Conservation (phyloP, 805 yeast genomes). For the Wickerhamiella sorbophila region DNA sequence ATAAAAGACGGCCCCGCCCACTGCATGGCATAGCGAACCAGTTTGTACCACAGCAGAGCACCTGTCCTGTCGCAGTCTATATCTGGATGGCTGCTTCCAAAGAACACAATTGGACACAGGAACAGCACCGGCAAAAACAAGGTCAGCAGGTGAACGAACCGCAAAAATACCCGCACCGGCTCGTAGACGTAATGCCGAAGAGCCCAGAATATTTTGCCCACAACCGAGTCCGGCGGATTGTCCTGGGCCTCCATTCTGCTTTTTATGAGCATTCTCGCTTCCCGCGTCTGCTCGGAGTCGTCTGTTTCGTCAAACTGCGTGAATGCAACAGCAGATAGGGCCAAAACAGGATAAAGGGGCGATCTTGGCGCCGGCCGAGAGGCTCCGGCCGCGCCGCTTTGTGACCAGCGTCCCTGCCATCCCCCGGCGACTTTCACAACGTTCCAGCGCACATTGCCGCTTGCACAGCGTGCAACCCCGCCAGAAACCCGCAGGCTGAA, state of each 20-base stretch:
- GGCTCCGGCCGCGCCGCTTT: too few relatives aligned
- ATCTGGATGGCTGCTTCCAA: conserved; percentile 31
- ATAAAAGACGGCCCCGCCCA: conserved; percentile 77
- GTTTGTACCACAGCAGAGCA: conserved; percentile 52
- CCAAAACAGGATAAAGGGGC: too few relatives aligned
- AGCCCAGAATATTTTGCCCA: conserved; percentile 5
- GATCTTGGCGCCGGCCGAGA: too few relatives aligned
- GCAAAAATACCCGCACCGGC: conserved; percentile 49
- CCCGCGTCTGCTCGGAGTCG: conserved; percentile 1
- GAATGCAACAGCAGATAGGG: conserved; percentile 1
- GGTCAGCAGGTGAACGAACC: conserved; percentile 54
- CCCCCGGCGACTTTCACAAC: too few relatives aligned
- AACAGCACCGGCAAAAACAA: conserved; percentile 59
- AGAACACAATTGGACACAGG: conserved; percentile 41
- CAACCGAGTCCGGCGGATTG: not conserved
- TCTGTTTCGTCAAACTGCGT: conserved; percentile 2
- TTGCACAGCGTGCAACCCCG: too few relatives aligned
- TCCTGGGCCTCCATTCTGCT: not conserved
- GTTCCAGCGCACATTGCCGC: too few relatives aligned
- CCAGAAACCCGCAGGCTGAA: not conserved
- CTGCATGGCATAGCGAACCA: conserved; percentile 55
- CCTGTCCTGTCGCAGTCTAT: conserved; percentile 40
- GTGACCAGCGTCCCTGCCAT: too few relatives aligned
- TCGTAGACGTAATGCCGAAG: conserved; percentile 35
- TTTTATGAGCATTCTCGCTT: conserved; percentile 1